phyloP scores from a whole-genome alignment of 2,329 filamentous ascomycete genomes.

The Alternaria brassicicola region DNA sequence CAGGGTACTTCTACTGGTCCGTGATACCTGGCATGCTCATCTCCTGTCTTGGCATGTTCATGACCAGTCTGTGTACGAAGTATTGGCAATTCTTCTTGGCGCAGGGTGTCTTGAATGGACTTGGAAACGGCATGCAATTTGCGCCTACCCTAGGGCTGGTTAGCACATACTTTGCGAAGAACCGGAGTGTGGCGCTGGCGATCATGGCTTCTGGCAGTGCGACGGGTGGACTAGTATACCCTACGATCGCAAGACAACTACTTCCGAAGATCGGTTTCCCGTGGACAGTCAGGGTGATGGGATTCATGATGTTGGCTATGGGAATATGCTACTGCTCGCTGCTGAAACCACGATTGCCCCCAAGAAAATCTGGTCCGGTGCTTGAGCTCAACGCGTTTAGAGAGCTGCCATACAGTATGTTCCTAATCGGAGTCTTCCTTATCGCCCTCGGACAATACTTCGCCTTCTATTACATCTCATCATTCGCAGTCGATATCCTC shows the following conservation, averaged over 20 bases:
- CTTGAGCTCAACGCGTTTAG: constrained; percentile 52
- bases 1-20: constrained; percentile 57
- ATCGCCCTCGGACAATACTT: constrained; percentile 49
- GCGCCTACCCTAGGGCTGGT: constrained; percentile 40
- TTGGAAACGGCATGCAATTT: constrained; percentile 47
- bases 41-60: constrained; percentile 58
- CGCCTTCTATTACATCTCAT: constrained; percentile 55
- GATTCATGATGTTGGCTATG: constrained; percentile 62
- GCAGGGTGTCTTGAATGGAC: constrained; percentile 43
- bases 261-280: constrained; percentile 66
- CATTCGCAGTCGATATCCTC: constrained; percentile 51
- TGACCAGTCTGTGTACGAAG: constrained; percentile 56
- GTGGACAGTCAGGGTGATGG: constrained; percentile 69
- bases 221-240: constrained; percentile 69
- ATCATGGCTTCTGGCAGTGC: constrained; percentile 65
- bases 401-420: constrained; percentile 51
- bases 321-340: constrained; percentile 46
- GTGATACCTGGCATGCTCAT: constrained; percentile 53
- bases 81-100: constrained; percentile 57
- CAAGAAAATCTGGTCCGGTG: constrained; percentile 51
- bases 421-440: constrained; percentile 43
- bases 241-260: constrained; percentile 60
- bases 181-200: constrained; percentile 65
- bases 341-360: constrained; percentile 52
- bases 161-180: constrained; percentile 64